Evolutionary conservation across 768 basidiomycete species (phyloP).

Genomic region (Filobasidium wieringae): DNA sequence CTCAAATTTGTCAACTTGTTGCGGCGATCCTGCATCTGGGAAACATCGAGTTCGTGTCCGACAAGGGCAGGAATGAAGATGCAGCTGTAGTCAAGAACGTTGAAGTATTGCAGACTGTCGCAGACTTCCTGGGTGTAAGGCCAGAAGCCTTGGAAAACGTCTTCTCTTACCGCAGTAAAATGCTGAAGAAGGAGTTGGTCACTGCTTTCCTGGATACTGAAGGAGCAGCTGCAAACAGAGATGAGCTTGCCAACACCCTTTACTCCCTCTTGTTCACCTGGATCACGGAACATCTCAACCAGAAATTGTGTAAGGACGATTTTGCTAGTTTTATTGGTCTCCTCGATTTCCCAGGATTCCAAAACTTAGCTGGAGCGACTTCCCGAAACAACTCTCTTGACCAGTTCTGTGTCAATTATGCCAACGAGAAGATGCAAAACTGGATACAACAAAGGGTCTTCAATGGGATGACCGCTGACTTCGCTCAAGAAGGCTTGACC

Average conservation of each 20-base stretch:
- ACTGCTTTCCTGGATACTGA: constrained; percentile 92
- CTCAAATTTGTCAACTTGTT: constrained; percentile 85
- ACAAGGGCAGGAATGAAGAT: constrained; percentile 72
- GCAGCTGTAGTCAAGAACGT: constrained; percentile 81
- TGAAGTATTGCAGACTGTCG: constrained; percentile 67
- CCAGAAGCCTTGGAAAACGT: constrained; percentile 53
- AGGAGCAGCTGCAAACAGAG: constrained; percentile 80
- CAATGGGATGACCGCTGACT: constrained; percentile 70
- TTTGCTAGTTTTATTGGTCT: constrained; percentile 78
- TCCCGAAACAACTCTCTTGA: constrained; percentile 77
- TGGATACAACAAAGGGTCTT: constrained; percentile 71
- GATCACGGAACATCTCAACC: constrained; percentile 93
- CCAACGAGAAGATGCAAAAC: constrained; percentile 78
- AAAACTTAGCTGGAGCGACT: constrained; percentile 52
- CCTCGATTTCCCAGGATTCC: constrained; percentile 84
- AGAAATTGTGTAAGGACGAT: constrained; percentile 85
- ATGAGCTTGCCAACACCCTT: constrained; percentile 83
- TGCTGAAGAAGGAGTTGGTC: constrained; percentile 92
- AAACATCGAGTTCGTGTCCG: constrained; percentile 81
- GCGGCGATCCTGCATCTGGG: constrained; percentile 95
- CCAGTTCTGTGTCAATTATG: constrained; percentile 92
- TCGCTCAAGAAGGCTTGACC: constrained; percentile 66
- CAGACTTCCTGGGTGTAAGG: constrained; percentile 81
- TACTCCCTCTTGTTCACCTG: constrained; percentile 92
- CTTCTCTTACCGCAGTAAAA: constrained; percentile 79